phyloP scores from a whole-genome alignment of 176 grass and related monocot genomes.

The Microstegium vimineum region DNA sequence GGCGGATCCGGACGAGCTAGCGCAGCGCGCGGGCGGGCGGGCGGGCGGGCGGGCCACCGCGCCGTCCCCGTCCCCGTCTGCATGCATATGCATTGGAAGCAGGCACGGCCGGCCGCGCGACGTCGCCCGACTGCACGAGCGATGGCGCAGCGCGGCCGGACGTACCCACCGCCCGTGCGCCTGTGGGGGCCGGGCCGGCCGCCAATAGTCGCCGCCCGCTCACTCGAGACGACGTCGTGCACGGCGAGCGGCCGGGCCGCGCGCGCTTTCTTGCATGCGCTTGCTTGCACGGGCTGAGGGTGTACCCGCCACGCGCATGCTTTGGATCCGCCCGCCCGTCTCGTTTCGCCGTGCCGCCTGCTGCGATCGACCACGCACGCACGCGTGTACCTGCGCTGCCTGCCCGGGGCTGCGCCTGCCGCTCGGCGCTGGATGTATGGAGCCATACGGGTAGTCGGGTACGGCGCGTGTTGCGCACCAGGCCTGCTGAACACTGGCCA shows the following conservation, averaged over 20 bases:
- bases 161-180: slow-evolving; percentile 1
- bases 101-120: neutral
- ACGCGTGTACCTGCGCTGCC: neutral
- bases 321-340: slow-evolving; percentile 12
- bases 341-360: slow-evolving; percentile 1
- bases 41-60: neutral
- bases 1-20: neutral
- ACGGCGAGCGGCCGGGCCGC: neutral
- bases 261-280: neutral
- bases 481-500: no score
- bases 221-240: neutral
- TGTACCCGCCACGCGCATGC: neutral
- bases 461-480: no score
- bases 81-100: neutral
- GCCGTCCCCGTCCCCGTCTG: neutral
- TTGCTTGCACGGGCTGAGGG: neutral
- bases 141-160: neutral
- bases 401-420: neutral
- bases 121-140: slow-evolving; percentile 9
- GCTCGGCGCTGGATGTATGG: no score
- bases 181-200: neutral
- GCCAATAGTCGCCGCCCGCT: neutral
- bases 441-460: no score
- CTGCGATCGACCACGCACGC: neutral
- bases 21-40: neutral